Evolutionary conservation across 257 asterid species (phyloP).

Genomic region (Solanum raphanifolium): DNA sequence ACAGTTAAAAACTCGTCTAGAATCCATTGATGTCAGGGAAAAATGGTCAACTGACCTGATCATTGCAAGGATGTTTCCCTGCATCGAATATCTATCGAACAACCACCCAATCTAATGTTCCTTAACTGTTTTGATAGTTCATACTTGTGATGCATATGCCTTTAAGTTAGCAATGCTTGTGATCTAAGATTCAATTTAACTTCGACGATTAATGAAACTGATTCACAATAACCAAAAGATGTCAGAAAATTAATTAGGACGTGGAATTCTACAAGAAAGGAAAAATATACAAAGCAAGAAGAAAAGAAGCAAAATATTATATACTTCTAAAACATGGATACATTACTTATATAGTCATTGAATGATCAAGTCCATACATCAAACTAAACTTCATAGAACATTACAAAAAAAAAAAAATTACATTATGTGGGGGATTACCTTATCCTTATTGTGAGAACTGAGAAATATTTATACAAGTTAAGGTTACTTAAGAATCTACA

Average conservation of each 20-base stretch:
- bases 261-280: neutral
- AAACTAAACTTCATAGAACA: neutral
- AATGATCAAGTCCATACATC: neutral
- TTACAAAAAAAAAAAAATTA: neutral
- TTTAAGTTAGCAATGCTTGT: neutral
- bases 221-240: neutral
- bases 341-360: neutral
- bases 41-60: neutral
- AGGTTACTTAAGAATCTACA: neutral
- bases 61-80: neutral
- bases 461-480: neutral
- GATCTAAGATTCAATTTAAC: neutral
- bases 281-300: neutral
- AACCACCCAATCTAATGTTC: neutral
- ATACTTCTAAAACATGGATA: neutral
- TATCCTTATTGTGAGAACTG: neutral
- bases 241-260: neutral
- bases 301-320: neutral
- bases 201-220: neutral
- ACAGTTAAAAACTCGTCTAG: neutral
- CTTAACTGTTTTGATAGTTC: neutral
- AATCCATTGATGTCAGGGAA: neutral
- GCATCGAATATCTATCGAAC: neutral
- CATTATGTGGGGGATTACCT: neutral
- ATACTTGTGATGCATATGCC: neutral